Evolutionary conservation across 306 rosid species (phyloP).

Genomic region (Myrica gale): DNA sequence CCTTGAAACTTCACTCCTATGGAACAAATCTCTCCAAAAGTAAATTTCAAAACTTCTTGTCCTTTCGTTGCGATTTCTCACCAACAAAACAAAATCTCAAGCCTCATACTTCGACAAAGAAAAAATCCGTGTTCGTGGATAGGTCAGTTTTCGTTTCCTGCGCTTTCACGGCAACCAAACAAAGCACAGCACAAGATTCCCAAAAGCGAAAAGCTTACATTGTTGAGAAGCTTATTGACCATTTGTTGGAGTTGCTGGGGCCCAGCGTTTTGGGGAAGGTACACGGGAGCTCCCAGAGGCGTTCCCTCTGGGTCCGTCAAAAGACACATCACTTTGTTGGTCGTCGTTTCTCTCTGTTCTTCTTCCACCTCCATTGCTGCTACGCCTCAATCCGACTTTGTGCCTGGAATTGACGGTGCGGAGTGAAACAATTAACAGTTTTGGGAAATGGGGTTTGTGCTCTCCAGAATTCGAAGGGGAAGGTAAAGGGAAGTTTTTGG

Average conservation of each 20-base stretch:
- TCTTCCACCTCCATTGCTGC: conserved; percentile 30
- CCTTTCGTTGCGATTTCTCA: background rate
- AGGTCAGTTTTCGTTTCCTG: background rate
- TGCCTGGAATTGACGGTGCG: background rate
- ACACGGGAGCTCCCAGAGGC: conserved; percentile 59
- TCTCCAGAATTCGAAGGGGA: too few species aligned
- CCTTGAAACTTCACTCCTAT: background rate
- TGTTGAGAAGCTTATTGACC: conserved; percentile 67
- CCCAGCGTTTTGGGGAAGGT: conserved; percentile 67
- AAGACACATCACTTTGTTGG: conserved; percentile 61
- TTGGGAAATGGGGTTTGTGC: too few species aligned
- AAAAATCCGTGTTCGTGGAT: background rate
- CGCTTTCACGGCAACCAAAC: background rate
- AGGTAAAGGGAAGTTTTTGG: too few species aligned
- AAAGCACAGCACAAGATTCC: background rate
- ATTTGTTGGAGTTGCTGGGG: conserved; percentile 74
- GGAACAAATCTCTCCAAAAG: background rate
- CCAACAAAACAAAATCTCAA: background rate
- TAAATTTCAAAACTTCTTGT: background rate
- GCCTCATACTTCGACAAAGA: background rate
- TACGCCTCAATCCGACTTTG: background rate
- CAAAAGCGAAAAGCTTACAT: conserved; percentile 38
- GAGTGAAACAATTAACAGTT: background rate
- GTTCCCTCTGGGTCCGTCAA: conserved; percentile 69
- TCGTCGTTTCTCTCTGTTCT: conserved; percentile 29